Conservation (phyloP, 1,139 yeast species). For the Hanseniaspora uvarum region DNA sequence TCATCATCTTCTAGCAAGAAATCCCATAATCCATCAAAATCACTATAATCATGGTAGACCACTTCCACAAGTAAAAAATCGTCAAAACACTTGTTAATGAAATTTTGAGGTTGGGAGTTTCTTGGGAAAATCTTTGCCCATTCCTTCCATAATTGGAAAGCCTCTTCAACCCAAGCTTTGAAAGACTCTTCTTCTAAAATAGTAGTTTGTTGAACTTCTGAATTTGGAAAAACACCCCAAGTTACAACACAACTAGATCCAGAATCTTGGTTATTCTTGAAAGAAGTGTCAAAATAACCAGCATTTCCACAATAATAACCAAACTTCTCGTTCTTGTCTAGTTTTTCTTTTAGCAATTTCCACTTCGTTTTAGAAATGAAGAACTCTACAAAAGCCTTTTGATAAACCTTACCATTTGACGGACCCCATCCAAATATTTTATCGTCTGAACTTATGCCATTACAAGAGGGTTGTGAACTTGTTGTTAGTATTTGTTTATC, state of each 20-base stretch:
- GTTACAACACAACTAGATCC: constrained; percentile 54
- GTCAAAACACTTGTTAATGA: constrained; percentile 51
- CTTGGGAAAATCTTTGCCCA: constrained; percentile 72
- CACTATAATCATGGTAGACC: constrained; percentile 72
- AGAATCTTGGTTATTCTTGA: constrained; percentile 43
- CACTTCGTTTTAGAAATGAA: constrained; percentile 64
- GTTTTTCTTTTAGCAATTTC: constrained; percentile 46
- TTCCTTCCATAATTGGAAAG: constrained; percentile 79
- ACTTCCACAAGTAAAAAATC: constrained; percentile 69
- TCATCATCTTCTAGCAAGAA: constrained; percentile 22
- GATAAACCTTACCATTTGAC: constrained; percentile 75
- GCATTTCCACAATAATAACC: constrained; percentile 14
- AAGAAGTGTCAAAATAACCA: constrained; percentile 50
- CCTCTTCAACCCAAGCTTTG: constrained; percentile 89
- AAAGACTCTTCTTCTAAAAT: constrained; percentile 80
- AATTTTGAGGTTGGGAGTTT: constrained; percentile 40
- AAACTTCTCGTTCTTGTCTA: constrained; percentile 36
- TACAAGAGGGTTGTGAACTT: constrained; percentile 91
- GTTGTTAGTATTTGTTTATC: constrained; percentile 70
- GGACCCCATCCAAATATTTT: constrained; percentile 97
- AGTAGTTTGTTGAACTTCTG: constrained; percentile 79
- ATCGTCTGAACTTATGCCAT: constrained; percentile 66
- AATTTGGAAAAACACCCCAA: constrained; percentile 90
- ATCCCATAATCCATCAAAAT: constrained; percentile 73
- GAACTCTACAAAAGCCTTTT: constrained; percentile 87